A percentile compares a stretch with the other conserved stretches of the same genome.
phyloP scores from a whole-genome alignment of 2,329 filamentous ascomycete species.

The Calonectria naviculata region DNA sequence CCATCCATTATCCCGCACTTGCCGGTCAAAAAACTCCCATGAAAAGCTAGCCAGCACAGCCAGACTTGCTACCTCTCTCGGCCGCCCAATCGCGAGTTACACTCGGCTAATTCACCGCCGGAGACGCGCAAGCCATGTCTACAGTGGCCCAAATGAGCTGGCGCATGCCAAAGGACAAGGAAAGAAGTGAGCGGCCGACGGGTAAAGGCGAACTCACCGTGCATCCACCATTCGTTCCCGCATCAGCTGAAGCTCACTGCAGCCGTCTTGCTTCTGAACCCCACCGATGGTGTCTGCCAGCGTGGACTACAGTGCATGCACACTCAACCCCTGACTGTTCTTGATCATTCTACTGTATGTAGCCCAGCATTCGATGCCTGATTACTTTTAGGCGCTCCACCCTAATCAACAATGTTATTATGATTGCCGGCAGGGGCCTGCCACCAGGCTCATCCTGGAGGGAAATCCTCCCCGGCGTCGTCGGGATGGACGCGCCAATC shows the following conservation, averaged over 20 bases:
- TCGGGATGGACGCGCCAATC: background rate
- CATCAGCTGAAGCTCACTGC: slow-evolving; percentile 25
- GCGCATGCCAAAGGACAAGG: slow-evolving; percentile 9
- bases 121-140: slow-evolving; percentile 16
- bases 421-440: background rate
- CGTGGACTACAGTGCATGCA: background rate
- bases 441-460: slow-evolving; percentile 12
- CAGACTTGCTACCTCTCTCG: background rate
- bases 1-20: slow-evolving; percentile 1
- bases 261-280: slow-evolving; percentile 23
- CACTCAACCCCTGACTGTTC: background rate
- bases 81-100: background rate
- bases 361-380: background rate
- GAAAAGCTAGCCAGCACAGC: background rate
- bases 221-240: background rate
- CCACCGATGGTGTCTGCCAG: slow-evolving; percentile 22
- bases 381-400: slow-evolving; percentile 22
- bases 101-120: slow-evolving; percentile 29
- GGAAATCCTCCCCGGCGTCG: background rate
- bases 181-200: slow-evolving; percentile 2
- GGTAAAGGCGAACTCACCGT: background rate
- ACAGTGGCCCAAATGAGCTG: slow-evolving; percentile 10
- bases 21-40: slow-evolving; percentile 1
- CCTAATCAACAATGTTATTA: slow-evolving; percentile 5
- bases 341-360: background rate